Evolutionary conservation across 2,329 filamentous ascomycete species (phyloP), one percentile per base, ranked within the genome.

Genomic region (Claviceps sp.): DNA sequence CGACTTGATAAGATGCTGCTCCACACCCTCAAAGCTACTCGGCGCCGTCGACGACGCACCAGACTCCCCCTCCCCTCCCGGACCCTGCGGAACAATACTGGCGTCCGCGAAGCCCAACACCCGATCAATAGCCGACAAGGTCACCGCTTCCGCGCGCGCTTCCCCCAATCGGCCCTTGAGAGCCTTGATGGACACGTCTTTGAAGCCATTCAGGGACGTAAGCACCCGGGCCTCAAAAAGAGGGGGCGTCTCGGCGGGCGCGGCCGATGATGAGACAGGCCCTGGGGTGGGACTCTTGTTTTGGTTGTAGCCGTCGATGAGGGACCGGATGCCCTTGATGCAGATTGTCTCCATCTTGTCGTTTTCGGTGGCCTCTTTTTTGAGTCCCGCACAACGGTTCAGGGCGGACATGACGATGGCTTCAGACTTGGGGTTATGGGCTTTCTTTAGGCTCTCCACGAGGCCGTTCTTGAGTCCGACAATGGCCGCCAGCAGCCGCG

Each of bases 401-500:
- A 78, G 64, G 13, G 75, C 75, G 6, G 73, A 76, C 68, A 76
- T 74, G 53, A 76, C 71, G 23, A 76, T 70, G 23, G 68, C 71
- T 52, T 75, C 69, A 16, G 72, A 66, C 52, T 69, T 66, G 26
- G 69, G 67, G 13, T 66, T 66, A 14, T 67, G 65, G 1, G 69
- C 68, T 54, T 69, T 71, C 48, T 66, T 66, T 43, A 77, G 65
- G 52, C 73, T 73, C 49, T 70, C 66, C 11, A 71, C 66, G 16
- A 77, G 64, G 9, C 73, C 71, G 11, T 70, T 68, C 57, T 73
- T 74, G 59, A 78, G 70, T 17, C 66, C 66, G 37, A 68, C 65
- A 17, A 78, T 66, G 14, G 70, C 68, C 6, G 62, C 57, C 22
- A 71, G 61, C 1, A 76, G 61, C 37, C 67, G 66, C 0, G 71